These are phyloP conservation scores for Dalbergia cultrata DNA, from an alignment of 306 rosid genomes.

Conservation along the genomic window DNA sequence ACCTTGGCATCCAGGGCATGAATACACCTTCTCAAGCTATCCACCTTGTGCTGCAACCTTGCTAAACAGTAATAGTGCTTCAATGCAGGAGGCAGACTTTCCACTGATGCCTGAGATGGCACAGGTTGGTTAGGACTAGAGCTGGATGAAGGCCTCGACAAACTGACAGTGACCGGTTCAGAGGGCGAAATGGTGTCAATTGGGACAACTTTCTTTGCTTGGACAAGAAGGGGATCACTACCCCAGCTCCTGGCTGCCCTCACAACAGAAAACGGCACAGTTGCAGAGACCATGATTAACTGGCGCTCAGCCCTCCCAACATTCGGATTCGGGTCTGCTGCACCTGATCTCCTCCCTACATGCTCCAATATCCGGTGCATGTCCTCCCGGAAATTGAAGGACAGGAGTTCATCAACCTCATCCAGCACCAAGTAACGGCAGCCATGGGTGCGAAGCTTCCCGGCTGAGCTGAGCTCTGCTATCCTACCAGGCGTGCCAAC, in stretches of 20 bases:
- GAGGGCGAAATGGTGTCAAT: slow-evolving; percentile 69
- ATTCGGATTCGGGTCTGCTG: slow-evolving; percentile 54
- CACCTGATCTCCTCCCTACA: slow-evolving; percentile 81
- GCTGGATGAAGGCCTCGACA: slow-evolving; percentile 50
- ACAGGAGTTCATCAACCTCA: slow-evolving; percentile 92
- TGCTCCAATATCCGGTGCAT: slow-evolving; percentile 95
- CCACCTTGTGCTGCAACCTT: slow-evolving; percentile 90
- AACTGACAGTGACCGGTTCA: slow-evolving; percentile 59
- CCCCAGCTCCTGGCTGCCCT: slow-evolving; percentile 98
- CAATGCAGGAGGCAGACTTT: slow-evolving; percentile 84
- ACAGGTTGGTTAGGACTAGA: slow-evolving; percentile 42
- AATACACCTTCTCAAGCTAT: slow-evolving; percentile 81
- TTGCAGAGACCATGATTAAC: slow-evolving; percentile 88
- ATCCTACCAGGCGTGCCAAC: slow-evolving; percentile 98
- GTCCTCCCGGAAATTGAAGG: slow-evolving; percentile 89
- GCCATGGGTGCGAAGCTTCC: slow-evolving; percentile 88
- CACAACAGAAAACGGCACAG: slow-evolving; percentile 89
- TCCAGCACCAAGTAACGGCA: slow-evolving; percentile 86
- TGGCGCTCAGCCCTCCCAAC: slow-evolving; percentile 66
- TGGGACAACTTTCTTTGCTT: slow-evolving; percentile 71
- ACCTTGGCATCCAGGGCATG: slow-evolving; percentile 90
- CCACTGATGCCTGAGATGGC: slow-evolving; percentile 64
- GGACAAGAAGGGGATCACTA: slow-evolving; percentile 77
- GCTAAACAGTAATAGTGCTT: slow-evolving; percentile 82
- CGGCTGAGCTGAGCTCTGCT: slow-evolving; percentile 90